Evolutionary conservation across 345 rosid genomes (phyloP).

Genomic region (Salix brachista): DNA sequence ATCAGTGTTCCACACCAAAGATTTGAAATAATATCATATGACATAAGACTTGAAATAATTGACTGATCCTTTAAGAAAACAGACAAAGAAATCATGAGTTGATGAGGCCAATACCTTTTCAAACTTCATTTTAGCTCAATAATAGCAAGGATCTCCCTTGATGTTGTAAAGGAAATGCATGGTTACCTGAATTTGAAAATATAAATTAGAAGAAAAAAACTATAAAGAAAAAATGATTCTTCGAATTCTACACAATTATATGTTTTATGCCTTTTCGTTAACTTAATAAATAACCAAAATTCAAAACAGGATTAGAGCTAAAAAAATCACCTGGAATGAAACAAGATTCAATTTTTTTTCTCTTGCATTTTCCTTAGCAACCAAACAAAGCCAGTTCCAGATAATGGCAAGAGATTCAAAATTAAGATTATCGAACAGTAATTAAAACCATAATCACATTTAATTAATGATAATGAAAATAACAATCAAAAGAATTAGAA

Average conservation of each 20-base stretch:
- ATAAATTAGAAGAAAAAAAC: background rate
- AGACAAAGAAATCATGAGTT: background rate
- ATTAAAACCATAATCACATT: background rate
- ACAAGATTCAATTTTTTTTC: background rate
- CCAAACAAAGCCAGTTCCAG: background rate
- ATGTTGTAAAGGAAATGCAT: background rate
- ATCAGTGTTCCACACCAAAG: background rate
- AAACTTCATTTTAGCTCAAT: conserved; percentile 6
- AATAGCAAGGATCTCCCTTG: background rate
- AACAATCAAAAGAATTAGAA: background rate
- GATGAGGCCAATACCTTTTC: background rate
- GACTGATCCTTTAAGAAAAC: background rate
- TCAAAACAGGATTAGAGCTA: background rate
- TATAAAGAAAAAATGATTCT: background rate
- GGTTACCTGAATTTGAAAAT: background rate
- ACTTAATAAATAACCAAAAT: background rate
- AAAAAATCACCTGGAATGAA: background rate
- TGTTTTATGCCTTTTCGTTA: background rate
- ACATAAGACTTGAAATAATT: background rate
- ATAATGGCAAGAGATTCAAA: too few relatives aligned
- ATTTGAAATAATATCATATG: background rate
- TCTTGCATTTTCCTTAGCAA: background rate
- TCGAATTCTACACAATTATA: background rate
- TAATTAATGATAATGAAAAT: background rate
- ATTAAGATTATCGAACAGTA: background rate